Evolutionary conservation across 768 basidiomycete species (phyloP).

Genomic region (Strobilomyces dryophilus): DNA sequence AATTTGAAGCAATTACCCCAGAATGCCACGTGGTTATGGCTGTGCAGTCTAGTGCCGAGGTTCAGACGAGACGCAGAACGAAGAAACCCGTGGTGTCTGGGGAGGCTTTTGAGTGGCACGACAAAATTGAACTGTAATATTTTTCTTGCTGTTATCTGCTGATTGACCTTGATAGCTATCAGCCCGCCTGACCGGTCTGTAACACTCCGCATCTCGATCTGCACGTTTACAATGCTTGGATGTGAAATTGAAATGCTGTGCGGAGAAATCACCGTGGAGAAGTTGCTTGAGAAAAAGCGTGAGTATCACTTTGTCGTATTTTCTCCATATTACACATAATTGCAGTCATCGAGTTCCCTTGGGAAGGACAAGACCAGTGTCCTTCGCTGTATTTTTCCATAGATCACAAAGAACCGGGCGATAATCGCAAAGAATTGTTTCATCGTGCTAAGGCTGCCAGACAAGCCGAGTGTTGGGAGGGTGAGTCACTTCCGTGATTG

Average conservation of each 20-base stretch:
- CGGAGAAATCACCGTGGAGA: neutral
- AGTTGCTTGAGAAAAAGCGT: neutral
- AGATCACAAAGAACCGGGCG: neutral
- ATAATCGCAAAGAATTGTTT: neutral
- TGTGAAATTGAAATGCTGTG: neutral
- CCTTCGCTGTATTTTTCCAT: neutral
- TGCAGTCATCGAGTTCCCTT: neutral
- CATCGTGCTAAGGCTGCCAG: neutral
- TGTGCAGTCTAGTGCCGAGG: neutral
- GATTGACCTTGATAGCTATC: neutral
- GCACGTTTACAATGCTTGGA: too few relatives aligned
- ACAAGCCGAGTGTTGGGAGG: too few relatives aligned
- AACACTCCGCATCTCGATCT: neutral
- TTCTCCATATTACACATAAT: neutral
- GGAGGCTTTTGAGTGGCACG: neutral
- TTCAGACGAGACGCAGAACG: neutral
- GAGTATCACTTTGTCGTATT: neutral
- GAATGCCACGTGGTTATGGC: neutral
- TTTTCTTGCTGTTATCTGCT: neutral
- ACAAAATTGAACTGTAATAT: neutral
- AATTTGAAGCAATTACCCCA: neutral
- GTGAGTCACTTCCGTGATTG: neutral
- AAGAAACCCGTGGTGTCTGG: neutral
- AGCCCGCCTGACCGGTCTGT: neutral
- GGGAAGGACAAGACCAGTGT: neutral